Evolutionary conservation across 2,329 filamentous ascomycete species (phyloP).

Genomic region (Lasiodiplodia gonubiensis): DNA sequence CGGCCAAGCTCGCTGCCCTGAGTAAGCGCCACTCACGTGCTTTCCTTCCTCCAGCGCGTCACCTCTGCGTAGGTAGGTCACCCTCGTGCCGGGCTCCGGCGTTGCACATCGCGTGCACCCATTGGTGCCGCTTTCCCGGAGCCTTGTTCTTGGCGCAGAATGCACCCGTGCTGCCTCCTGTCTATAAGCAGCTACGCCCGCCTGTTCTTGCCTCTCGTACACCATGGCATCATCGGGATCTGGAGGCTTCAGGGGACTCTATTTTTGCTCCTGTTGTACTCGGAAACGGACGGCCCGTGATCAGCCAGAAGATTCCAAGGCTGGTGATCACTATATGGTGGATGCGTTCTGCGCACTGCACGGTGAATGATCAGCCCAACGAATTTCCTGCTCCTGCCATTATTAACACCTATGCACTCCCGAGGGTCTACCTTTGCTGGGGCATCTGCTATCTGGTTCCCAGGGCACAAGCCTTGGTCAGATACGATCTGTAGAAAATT

Average conservation of each 20-base stretch:
- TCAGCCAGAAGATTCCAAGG: constrained; percentile 14
- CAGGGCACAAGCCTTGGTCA: neutral
- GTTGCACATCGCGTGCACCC: neutral
- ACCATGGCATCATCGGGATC: neutral
- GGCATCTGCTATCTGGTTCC: neutral
- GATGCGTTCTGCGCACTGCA: constrained; percentile 22
- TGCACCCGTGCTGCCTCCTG: neutral
- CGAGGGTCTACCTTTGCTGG: neutral
- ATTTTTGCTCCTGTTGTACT: constrained; percentile 17
- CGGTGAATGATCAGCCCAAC: constrained; percentile 17
- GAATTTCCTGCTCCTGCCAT: constrained; percentile 17
- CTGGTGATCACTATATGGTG: constrained; percentile 6
- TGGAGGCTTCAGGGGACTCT: constrained; percentile 15
- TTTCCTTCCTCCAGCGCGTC: constrained; percentile 6
- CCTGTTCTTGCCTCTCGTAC: neutral
- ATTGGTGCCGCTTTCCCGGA: neutral
- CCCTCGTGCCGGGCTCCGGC: neutral
- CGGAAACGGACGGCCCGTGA: constrained; percentile 1
- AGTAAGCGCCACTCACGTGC: constrained; percentile 10
- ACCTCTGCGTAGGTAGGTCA: neutral
- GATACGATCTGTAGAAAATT: neutral
- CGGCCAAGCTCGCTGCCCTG: neutral
- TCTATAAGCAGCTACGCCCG: neutral
- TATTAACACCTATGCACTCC: neutral
- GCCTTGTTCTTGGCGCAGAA: neutral